Evolutionary conservation across 805 yeast genomes (phyloP).

Genomic region (Myxozyma vanderwaltii): DNA sequence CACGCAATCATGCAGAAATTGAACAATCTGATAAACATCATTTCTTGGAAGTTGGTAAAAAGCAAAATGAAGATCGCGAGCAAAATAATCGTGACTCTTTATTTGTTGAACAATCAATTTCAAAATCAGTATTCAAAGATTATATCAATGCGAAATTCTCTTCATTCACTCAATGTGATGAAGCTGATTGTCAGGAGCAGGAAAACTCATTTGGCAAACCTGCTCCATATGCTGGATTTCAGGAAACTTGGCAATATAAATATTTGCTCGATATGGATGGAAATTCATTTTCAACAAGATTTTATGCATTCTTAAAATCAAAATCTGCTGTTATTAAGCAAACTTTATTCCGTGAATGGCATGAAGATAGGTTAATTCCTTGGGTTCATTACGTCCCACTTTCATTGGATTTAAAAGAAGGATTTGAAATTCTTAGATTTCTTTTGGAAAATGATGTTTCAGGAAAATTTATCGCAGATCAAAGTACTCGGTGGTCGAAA

Average conservation of each 20-base stretch:
- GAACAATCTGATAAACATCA: slow-evolving; percentile 5
- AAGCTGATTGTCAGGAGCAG: slow-evolving; percentile 25
- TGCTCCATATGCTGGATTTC: slow-evolving; percentile 16
- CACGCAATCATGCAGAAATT: slow-evolving; percentile 4
- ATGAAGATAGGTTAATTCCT: slow-evolving; percentile 34
- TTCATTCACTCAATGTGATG: slow-evolving; percentile 25
- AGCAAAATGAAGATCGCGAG: slow-evolving; percentile 17
- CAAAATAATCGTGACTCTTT: slow-evolving; percentile 12
- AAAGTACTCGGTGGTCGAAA: slow-evolving; percentile 27
- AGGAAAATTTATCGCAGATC: slow-evolving; percentile 28
- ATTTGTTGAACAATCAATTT: slow-evolving; percentile 21
- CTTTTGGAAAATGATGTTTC: slow-evolving; percentile 27
- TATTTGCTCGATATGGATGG: slow-evolving; percentile 36
- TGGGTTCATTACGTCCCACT: slow-evolving; percentile 37
- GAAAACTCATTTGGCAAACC: slow-evolving; percentile 14
- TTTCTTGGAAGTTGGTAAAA: slow-evolving; percentile 11
- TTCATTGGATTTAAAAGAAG: slow-evolving; percentile 30
- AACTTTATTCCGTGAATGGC: slow-evolving; percentile 36
- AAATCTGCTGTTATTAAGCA: slow-evolving; percentile 33
- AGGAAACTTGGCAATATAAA: slow-evolving; percentile 31
- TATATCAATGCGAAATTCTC: slow-evolving; percentile 21
- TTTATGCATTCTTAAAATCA: slow-evolving; percentile 31
- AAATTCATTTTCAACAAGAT: slow-evolving; percentile 34
- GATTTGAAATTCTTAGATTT: slow-evolving; percentile 28
- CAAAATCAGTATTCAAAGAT: slow-evolving; percentile 6